Conservation (phyloP, 1,284 basidiomycete species). For the Sporisorium reilianum region DNA sequence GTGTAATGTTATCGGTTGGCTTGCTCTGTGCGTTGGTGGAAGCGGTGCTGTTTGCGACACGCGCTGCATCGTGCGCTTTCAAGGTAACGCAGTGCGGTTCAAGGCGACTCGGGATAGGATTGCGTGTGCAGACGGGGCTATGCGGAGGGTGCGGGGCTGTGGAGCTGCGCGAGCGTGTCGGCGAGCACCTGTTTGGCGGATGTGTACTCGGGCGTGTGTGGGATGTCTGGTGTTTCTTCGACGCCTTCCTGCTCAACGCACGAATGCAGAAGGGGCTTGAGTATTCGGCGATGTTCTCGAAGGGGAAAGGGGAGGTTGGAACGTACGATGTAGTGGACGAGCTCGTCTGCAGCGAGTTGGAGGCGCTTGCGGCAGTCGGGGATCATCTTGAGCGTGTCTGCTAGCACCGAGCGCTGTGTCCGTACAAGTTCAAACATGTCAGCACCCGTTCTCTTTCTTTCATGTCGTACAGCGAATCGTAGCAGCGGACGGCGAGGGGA, state of each 20-base stretch:
- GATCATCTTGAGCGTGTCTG: constrained; percentile 59
- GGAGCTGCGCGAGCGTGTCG: not conserved
- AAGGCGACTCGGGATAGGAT: not conserved
- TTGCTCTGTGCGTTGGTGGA: no score
- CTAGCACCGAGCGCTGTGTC: constrained; percentile 33
- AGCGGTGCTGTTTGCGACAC: no score
- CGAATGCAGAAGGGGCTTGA: no score
- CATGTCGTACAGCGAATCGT: no score
- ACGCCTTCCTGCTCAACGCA: constrained; percentile 20
- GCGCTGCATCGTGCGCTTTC: no score
- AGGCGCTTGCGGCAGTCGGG: constrained; percentile 56
- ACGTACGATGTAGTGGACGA: constrained; percentile 50
- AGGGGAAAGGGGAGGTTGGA: no score
- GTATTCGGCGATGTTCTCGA: no score
- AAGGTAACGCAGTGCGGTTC: no score
- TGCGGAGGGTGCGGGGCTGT: constrained; percentile 3
- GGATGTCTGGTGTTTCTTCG: no score
- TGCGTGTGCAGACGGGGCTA: not conserved
- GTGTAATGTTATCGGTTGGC: no score
- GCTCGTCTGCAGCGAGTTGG: constrained; percentile 43
- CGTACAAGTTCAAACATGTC: no score
- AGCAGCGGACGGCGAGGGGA: not conserved
- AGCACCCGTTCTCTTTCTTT: no score
- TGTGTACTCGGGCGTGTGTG: constrained; percentile 8
- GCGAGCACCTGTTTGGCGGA: constrained; percentile 16